phyloP scores from a whole-genome alignment of 1,139 yeast species.

The Sugiyamaella sp. region DNA sequence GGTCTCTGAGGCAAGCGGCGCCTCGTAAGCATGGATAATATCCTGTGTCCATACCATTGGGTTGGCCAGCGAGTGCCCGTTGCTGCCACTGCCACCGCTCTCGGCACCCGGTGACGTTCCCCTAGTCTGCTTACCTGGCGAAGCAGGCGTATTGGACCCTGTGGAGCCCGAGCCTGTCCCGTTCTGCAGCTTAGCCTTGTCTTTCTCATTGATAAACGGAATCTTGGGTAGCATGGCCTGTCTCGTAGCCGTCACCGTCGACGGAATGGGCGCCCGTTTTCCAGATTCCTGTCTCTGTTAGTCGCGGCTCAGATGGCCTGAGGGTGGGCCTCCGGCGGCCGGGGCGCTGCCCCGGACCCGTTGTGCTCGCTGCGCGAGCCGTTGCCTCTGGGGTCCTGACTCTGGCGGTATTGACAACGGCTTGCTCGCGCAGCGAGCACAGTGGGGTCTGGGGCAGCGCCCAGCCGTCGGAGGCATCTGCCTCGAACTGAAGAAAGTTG shows the following conservation, averaged over 20 bases:
- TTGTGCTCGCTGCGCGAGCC: neutral
- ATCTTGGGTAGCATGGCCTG: slow-evolving; percentile 85
- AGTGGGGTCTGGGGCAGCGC: neutral
- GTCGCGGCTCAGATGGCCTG: neutral
- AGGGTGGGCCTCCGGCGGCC: neutral
- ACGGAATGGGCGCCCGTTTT: slow-evolving; percentile 71
- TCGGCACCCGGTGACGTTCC: slow-evolving; percentile 11
- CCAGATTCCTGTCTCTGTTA: slow-evolving; percentile 59
- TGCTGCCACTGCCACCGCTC: slow-evolving; percentile 3
- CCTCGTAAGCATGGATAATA: slow-evolving; percentile 83
- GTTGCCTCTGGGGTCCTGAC: too few species aligned
- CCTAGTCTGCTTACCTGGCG: slow-evolving; percentile 5
- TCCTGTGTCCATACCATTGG: slow-evolving; percentile 91
- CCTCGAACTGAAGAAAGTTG: neutral
- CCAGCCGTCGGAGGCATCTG: neutral
- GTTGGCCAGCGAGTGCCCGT: slow-evolving; percentile 44
- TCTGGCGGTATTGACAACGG: too few species aligned
- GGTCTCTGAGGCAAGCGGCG: slow-evolving; percentile 77
- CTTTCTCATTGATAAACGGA: slow-evolving; percentile 63
- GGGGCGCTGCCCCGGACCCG: slow-evolving; percentile 1
- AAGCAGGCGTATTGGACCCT: slow-evolving; percentile 3
- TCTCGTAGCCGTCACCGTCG: slow-evolving; percentile 79
- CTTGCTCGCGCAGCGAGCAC: neutral
- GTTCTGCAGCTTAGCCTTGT: slow-evolving; percentile 32
- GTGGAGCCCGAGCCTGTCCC: slow-evolving; percentile 3